Percentiles rank a stretch among this genome's conserved stretches.
These are phyloP conservation scores for Fusarium zealandicum DNA, from an alignment of 2,329 filamentous ascomycete species.

Conservation along the genomic window DNA sequence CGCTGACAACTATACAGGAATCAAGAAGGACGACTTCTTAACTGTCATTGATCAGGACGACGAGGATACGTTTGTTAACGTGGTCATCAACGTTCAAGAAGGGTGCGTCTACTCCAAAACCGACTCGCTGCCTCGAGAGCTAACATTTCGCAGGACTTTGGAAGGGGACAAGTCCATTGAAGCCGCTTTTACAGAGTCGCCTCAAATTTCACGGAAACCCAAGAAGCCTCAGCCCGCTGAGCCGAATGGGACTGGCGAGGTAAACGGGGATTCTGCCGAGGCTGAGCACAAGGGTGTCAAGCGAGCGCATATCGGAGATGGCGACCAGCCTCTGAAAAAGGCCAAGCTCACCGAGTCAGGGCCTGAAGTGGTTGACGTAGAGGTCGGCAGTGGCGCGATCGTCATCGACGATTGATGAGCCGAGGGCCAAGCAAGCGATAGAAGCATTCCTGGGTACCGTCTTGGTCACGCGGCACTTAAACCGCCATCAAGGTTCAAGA, in stretches of 20 bases:
- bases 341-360: slow-evolving; percentile 50
- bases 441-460: slow-evolving; percentile 15
- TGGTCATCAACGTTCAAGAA: slow-evolving; percentile 74
- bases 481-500: slow-evolving; percentile 86
- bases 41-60: slow-evolving; percentile 87
- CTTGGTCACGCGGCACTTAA: slow-evolving; percentile 68
- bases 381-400: slow-evolving; percentile 67
- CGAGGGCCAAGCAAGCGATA: slow-evolving; percentile 5
- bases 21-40: slow-evolving; percentile 77
- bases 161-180: slow-evolving; percentile 61
- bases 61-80: slow-evolving; percentile 76
- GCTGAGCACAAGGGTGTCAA: slow-evolving; percentile 52
- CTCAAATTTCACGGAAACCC: slow-evolving; percentile 62
- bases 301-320: slow-evolving; percentile 54
- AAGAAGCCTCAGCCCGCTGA: slow-evolving; percentile 50
- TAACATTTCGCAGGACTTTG: slow-evolving; percentile 50
- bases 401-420: slow-evolving; percentile 66
- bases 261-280: slow-evolving; percentile 53
- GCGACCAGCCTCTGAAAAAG: slow-evolving; percentile 57
- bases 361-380: slow-evolving; percentile 56
- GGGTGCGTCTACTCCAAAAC: slow-evolving; percentile 53
- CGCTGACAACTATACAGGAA: slow-evolving; percentile 54
- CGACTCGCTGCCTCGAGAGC: slow-evolving; percentile 11
- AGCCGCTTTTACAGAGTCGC: slow-evolving; percentile 52
- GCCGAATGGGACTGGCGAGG: slow-evolving; percentile 50